Conservation (phyloP, 495 filamentous ascomycete species). For the Staphylotrichum tortipilum region DNA sequence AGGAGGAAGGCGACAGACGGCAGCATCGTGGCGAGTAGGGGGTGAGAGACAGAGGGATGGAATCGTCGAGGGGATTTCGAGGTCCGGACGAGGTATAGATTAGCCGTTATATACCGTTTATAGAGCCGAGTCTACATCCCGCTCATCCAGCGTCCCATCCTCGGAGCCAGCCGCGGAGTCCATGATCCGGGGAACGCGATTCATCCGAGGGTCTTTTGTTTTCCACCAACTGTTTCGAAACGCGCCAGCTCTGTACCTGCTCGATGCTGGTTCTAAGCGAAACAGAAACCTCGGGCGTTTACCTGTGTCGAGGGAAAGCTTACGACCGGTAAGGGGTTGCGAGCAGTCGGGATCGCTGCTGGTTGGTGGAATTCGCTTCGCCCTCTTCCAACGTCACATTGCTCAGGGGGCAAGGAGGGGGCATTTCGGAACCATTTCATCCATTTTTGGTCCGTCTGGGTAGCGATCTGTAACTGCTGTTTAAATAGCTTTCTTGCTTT, state of each 20-base stretch:
- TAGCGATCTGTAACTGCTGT: no score
- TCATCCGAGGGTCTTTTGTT: neutral
- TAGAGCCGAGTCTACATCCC: no score
- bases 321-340: neutral
- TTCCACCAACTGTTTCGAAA: no score
- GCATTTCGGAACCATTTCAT: no score
- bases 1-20: neutral
- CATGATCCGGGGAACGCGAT: neutral
- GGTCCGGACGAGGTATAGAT: no score
- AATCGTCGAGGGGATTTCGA: no score
- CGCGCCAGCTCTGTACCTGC: neutral
- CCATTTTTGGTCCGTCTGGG: no score
- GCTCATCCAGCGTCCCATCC: no score
- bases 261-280: no score
- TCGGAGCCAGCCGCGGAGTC: neutral
- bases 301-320: neutral
- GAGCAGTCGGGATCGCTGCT: neutral
- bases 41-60: neutral
- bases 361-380: conserved; percentile 1
- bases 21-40: neutral
- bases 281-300: neutral
- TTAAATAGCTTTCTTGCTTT: no score
- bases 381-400: neutral
- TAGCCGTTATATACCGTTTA: no score
- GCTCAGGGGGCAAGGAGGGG: neutral